Base-by-base conservation (phyloP, 2,329 filamentous ascomycete genomes). In the Tympanopsis confertula region DNA sequence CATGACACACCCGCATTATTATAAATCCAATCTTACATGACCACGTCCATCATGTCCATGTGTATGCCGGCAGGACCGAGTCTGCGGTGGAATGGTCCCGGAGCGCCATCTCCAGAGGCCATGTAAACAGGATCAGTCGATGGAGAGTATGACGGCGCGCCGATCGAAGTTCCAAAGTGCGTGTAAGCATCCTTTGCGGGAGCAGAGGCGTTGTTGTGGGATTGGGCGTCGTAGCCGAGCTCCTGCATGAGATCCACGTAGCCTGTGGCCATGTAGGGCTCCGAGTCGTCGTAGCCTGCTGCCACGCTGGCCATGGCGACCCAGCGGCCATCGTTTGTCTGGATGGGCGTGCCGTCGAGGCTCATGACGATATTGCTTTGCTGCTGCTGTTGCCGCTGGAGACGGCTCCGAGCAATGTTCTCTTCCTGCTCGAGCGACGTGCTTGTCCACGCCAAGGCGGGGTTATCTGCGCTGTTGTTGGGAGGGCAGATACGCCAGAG, bases 401-500 rank as follows among this genome's bases (percentile, higher is more conserved):
- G 82, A 35, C 83, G 69, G 41, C 78, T 53, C 43, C 66, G 51
- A 48, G 76, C 77, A 50, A 84, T 57, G 38, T 68, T 51, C 55
- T 76, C 63, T 51, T 81, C 71, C 39, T 77, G 67, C 46, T 73
- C 68, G 14, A 77, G 47, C 1, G 62, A 68, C 1, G 69, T 74
- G 49, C 55, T 66, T 43, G 56, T 65, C 67, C 67, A 71, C 3
- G 69, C 66, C 7, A 75, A 53, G 7, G 66, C 60, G 2, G 68
- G 63, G 45, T 74, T 72, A 38, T 71, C 68, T 36, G 62, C 65
- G 41, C 57, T 63, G 43, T 71, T 73, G 30, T 66, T 71, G 0
- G 82, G 83, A 17, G 84, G 84, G 41, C 77, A 85, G 46, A 88
- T 86, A 41, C 76, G 78, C 87, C 87, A 94, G 13, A 94, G 74